Base-by-base conservation (phyloP, 352 stramenopile genomes). In the Pythium diclinum region DNA sequence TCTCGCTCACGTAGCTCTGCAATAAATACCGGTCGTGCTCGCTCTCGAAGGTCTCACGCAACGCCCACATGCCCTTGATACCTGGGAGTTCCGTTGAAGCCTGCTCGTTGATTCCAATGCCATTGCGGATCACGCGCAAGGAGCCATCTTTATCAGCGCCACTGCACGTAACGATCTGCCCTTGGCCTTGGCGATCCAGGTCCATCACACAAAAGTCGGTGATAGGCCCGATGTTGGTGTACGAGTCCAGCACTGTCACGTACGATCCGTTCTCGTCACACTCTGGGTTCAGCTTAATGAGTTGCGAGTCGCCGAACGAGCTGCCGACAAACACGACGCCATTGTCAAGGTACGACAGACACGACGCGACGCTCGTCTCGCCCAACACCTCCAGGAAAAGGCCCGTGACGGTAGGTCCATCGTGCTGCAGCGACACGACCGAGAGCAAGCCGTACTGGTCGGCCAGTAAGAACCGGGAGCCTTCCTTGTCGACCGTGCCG, bases 171-270 rank as follows among this genome's bases (percentile, higher is more conserved):
- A 99, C 97, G 44, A 99, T 96, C 74, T 98, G 91, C 2, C 90
- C 93, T 72, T 99, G 96, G 8, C 88, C 86, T 62, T 98, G 92
- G 3, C 92, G 85, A 62, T 98, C 94, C 17, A 97, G 82, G 60
- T 98, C 94, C 70, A 98, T 96, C 19, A 99, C 83, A 74, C 96
- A 98, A 78, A 99, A 99, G 72, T 99, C 97, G 14, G 98, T 91
- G 79, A 99, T 99, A 8, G 97, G 97, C 6, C 97, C 97, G 54
- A 99, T 83, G 68, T 99, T 99, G 16, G 92, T 89, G 64, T 99
- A 99, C 59, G 95, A 97, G 74, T 99, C 96, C 52, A 99, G 73
- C 0, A 99, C 86, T 61, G 96, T 84, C 25, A 99, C 68, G 72
- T 98, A 98, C 8, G 68, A 96, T 59, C 72, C 84, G n/a, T 81